Evolutionary conservation across 1,284 basidiomycete species (phyloP), one percentile per base, ranked within the genome.

Genomic region (Ganoderma multipileum): DNA sequence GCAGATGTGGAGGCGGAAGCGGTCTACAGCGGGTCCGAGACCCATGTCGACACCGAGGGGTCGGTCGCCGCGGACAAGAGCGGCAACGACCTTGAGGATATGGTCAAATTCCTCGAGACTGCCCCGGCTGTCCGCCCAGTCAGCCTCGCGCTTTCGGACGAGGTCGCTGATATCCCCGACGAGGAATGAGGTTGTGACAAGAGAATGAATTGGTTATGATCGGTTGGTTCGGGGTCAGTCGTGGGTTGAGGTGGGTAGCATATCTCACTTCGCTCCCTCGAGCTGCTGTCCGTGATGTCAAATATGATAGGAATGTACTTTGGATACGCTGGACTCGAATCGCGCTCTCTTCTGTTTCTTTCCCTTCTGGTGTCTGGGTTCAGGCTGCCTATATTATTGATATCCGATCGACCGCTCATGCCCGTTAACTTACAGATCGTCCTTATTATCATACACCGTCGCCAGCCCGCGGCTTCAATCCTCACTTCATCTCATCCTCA

Each of bases 81-180:
- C 20, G 82, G 77, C 18, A 74, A 79, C 62, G 85, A 90, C 38
- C 81, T 90, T 38, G 91, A 87, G 76, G 86, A 87, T 66, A 87
- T 92, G 64, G 87, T 92, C 71, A 87, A 85, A 72, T 82, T 91
- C 72, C 85, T 92, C 14, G 88, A 92, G 78, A 77, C 81, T 0
- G 64, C 61, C 67, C 67, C 42, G 12, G 58, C 23, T 9, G 39
- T 54, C 59, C 77, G 83, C 20, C 72, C 81, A 44, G 84, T 84
- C 73, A 78, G 81, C 28, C 81, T 71, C 47, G 63, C 63, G 62
- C 71, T 75, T 62, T 71, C 75, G 3, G 76, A 75, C 67, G 77
- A 77, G 54, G 70, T 76, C 23, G 75, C 76, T 30, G 80, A 81
- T 58, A 81, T 81, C 58, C 79, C 79, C 26, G 80, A 81, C 61